phyloP scores from a whole-genome alignment of 441 rosid species.

The Euphorbia schlechtendalii region DNA sequence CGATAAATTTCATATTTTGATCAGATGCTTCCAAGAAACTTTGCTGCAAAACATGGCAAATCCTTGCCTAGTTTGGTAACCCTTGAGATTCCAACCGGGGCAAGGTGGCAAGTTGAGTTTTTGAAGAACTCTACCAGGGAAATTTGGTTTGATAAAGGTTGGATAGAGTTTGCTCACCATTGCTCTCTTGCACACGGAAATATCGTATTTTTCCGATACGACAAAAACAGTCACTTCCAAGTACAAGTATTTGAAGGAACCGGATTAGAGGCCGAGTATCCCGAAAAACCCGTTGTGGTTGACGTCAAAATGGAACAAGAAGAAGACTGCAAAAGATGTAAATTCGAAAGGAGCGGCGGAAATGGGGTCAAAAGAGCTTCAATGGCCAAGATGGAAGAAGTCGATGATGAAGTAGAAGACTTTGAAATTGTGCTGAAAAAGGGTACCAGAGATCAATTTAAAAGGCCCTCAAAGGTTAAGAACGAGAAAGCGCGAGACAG shows the following conservation, averaged over 20 bases:
- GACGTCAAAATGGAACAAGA: not conserved
- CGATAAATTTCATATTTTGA: not conserved
- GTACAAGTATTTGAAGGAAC: slow-evolving; percentile 25
- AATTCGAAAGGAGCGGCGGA: not conserved
- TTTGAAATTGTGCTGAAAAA: no score
- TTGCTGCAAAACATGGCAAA: slow-evolving; percentile 21
- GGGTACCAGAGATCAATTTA: no score
- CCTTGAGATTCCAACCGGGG: slow-evolving; percentile 22
- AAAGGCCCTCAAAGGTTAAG: no score
- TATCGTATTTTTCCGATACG: slow-evolving; percentile 29
- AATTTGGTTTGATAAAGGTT: slow-evolving; percentile 42
- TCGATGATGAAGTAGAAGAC: no score
- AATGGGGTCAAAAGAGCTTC: not conserved
- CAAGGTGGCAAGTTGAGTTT: slow-evolving; percentile 24
- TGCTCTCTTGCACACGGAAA: slow-evolving; percentile 28
- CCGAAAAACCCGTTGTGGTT: not conserved
- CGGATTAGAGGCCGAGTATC: slow-evolving; percentile 24
- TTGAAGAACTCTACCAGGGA: slow-evolving; percentile 15
- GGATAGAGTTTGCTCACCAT: slow-evolving; percentile 34
- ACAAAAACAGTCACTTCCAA: slow-evolving; percentile 20
- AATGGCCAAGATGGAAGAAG: no score
- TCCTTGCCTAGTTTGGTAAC: slow-evolving; percentile 12
- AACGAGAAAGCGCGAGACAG: no score
- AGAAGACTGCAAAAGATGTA: not conserved
- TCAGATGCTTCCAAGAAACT: slow-evolving; percentile 22